phyloP scores from a whole-genome alignment of 1,284 basidiomycete genomes.

The Puccinia horiana region DNA sequence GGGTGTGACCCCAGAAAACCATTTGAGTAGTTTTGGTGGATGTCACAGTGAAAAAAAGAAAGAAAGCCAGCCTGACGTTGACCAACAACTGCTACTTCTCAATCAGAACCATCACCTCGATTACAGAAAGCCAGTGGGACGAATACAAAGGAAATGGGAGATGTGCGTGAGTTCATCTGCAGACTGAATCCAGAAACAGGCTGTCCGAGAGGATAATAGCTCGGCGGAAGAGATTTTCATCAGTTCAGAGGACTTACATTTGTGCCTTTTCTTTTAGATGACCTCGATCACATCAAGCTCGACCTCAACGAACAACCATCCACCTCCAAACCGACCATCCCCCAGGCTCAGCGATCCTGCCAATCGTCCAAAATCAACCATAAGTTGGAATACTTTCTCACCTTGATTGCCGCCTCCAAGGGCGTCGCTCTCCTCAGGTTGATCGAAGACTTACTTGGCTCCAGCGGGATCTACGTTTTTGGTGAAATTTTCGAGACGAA shows the following conservation, averaged over 20 bases:
- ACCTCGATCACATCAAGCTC: constrained; percentile 39
- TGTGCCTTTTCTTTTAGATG: constrained; percentile 11
- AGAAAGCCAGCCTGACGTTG: too few species aligned
- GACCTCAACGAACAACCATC: constrained; percentile 5
- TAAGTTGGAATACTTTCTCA: constrained; percentile 30
- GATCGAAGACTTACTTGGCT: constrained; percentile 18
- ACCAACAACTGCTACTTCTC: too few species aligned
- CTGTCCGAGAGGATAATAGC: background rate
- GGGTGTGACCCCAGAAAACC: too few species aligned
- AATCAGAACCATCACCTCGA: too few species aligned
- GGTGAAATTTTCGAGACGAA: constrained; percentile 23
- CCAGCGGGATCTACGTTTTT: constrained; percentile 31
- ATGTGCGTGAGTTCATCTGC: constrained; percentile 25
- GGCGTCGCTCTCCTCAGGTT: constrained; percentile 23
- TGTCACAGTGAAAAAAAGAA: too few species aligned
- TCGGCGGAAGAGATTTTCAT: constrained; percentile 4
- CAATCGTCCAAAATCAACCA: constrained; percentile 25
- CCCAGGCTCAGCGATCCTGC: background rate
- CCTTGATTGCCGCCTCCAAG: constrained; percentile 12
- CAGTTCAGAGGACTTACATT: background rate
- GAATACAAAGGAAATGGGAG: background rate
- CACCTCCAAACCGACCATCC: background rate
- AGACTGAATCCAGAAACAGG: background rate
- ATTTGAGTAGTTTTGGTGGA: too few species aligned
- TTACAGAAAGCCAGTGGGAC: too few species aligned